Evolutionary conservation across 2,329 filamentous ascomycete genomes (phyloP).

Genomic region (Aphanocladium album): DNA sequence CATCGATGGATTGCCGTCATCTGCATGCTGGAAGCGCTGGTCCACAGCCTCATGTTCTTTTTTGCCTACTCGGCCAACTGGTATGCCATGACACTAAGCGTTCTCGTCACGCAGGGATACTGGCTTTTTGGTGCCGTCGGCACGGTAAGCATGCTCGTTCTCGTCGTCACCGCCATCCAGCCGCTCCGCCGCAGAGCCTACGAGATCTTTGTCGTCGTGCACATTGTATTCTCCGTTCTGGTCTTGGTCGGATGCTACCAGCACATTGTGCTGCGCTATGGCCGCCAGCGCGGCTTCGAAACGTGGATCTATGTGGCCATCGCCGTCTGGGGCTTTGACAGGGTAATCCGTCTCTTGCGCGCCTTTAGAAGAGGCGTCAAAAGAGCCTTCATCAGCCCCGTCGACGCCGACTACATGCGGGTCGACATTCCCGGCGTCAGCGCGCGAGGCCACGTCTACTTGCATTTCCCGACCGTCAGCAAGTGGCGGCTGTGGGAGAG

Average conservation of each 20-base stretch:
- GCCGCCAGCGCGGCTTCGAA: constrained; percentile 39
- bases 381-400: constrained; percentile 18
- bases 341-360: constrained; percentile 17
- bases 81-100: constrained; percentile 6
- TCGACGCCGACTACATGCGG: constrained; percentile 23
- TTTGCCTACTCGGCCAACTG: constrained; percentile 22
- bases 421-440: constrained; percentile 22
- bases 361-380: constrained; percentile 17
- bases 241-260: constrained; percentile 37
- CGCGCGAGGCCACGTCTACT: constrained; percentile 23
- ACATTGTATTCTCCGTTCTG: constrained; percentile 36
- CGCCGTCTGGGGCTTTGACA: constrained; percentile 23
- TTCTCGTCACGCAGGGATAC: constrained; percentile 19
- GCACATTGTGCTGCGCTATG: constrained; percentile 33
- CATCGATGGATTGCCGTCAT: constrained; percentile 43
- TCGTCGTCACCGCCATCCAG: constrained; percentile 29
- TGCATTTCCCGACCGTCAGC: constrained; percentile 23
- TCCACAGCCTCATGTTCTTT: constrained; percentile 37
- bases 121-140: constrained; percentile 39
- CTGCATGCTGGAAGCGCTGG: constrained; percentile 34
- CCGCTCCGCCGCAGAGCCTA: constrained; percentile 32
- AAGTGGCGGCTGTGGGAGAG: constrained; percentile 26
- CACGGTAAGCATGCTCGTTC: constrained; percentile 25
- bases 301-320: constrained; percentile 23
- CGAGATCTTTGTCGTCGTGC: constrained; percentile 39